Conservation (phyloP, 495 filamentous ascomycete genomes). For the Xylaria nigripes region DNA sequence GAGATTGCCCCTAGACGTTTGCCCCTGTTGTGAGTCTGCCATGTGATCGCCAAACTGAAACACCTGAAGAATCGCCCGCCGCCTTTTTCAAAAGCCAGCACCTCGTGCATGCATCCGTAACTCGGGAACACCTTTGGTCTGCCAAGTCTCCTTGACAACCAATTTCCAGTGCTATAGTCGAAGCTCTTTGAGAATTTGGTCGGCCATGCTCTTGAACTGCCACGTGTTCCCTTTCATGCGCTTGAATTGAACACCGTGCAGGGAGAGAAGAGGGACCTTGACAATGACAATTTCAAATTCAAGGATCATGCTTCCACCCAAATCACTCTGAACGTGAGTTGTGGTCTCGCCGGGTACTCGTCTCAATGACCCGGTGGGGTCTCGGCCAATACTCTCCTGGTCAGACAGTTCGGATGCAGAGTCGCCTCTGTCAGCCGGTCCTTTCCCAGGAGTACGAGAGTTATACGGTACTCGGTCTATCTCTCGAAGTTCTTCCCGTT, state of each 20-base stretch:
- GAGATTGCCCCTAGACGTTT: background rate
- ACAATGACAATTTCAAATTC: conserved; percentile 96
- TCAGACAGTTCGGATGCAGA: conserved; percentile 69
- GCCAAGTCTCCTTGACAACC: background rate
- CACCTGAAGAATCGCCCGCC: background rate
- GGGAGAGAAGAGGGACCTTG: conserved; percentile 85
- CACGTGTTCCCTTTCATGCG: conserved; percentile 90
- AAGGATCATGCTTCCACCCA: conserved; percentile 70
- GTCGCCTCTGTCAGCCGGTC: conserved; percentile 59
- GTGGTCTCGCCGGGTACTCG: conserved; percentile 68
- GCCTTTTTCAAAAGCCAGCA: background rate
- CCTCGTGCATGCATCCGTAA: background rate
- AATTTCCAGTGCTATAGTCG: conserved; percentile 49
- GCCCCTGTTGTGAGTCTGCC: background rate
- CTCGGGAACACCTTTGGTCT: background rate
- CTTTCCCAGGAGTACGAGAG: conserved; percentile 36
- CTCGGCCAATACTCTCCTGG: conserved; percentile 55
- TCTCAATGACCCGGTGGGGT: conserved; percentile 30
- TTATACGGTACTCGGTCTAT: conserved; percentile 39
- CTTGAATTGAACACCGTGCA: conserved; percentile 98
- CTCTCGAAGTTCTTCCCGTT: conserved; percentile 52
- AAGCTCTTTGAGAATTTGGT: conserved; percentile 83
- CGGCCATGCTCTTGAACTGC: conserved; percentile 98
- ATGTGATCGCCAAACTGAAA: background rate
- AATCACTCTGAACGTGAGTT: conserved; percentile 77